Base-by-base conservation (phyloP, 75 land plant species). In the Ceratopteris richardii region DNA sequence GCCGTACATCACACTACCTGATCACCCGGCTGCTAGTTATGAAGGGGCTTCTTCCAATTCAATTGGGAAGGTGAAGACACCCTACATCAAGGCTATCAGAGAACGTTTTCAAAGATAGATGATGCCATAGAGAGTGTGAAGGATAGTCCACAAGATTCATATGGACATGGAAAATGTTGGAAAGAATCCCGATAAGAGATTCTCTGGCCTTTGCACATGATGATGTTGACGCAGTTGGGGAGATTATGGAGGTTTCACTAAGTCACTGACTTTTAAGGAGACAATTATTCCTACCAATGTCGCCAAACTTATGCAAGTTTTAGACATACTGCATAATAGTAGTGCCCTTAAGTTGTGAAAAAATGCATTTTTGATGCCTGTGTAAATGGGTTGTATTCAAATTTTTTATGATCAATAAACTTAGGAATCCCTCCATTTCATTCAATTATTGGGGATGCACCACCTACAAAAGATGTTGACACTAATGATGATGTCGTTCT, bases 331-430 rank as follows among this genome's bases (percentile, higher is more conserved):
- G 55, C 98, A 93, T 50, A 93, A 93, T 58, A 88, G 98, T 51
- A 93, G 98, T 77, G 98, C 98, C 60, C 98, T 96, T 58, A 96
- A n/a, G n/a, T n/a, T n/a, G n/a, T n/a, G 89, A 28, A 93, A 81
- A 63, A 93, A 93, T 79, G 96, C 98, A 54, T 93, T 68, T 88
- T 96, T 18, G 98, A 93, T 77, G 86, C 84, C 52, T 93, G 80
- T 72, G 80, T 93, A 18, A 93, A 86, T 79, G 98, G 98, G 20
- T 62, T 93, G 37, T 69, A 90, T 31, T 82, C 85, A 13, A 93
- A 96, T 19, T 93, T 93, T 75, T 76, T 93, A 56, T 80, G 98
- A 25, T 62, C 96, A n/a, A 80, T 85, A 11, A 85, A 81, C 63
- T 93, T 90, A 51, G 98, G 98, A 36, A 90, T 93, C 31, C 57